Evolutionary conservation across 176 grass and related monocot species (phyloP), one percentile per base, ranked within the genome.

Genomic region (Cenchrus fungigraminus): DNA sequence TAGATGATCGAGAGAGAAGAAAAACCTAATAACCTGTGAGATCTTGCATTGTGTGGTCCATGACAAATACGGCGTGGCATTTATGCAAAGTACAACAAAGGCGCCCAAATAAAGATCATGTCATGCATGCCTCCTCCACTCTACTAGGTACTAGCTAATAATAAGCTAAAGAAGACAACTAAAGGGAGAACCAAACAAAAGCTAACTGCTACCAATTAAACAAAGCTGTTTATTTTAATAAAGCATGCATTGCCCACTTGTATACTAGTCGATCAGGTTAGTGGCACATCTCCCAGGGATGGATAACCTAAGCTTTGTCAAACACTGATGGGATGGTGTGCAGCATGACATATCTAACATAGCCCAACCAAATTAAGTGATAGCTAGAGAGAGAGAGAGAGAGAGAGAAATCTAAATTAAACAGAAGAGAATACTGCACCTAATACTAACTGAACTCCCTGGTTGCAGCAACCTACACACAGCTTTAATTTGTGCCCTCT

Each of bases 241-340:
- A 92, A 93, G 72, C 45, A 84, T 47, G 72, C 45, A 84, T 54
- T 40, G 6, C 46, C 40, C 77, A 87, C 58, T 86, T 73, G 22
- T 55, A 76, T 59, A 71, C 80, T 4, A 40, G 37, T 4, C 37
- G 37, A 40, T 76, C 72, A 89, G 85, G 14, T 77, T 57, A 71
- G 76, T 79, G 72, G 79, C 92, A 83, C 88, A 77, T 74, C 83
- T 76, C 76, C 62, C 70, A 60, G 74, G 76, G 88, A 84, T 88
- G 86, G 88, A 94, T 94, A 94, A 91, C 86, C 86, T 91, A 93
- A 86, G 50, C 82, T 80, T 86, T 94, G 83, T 91, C 79, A 91
- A 91, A 91, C 86, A 54, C 42, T 70, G 72, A 75, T 51, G 84
- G 81, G 89, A 80, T 79, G 63, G 32, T 85, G 80, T 80, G 83